Conservation (phyloP, 2,329 filamentous ascomycete species). For the Colletotrichum sp. region DNA sequence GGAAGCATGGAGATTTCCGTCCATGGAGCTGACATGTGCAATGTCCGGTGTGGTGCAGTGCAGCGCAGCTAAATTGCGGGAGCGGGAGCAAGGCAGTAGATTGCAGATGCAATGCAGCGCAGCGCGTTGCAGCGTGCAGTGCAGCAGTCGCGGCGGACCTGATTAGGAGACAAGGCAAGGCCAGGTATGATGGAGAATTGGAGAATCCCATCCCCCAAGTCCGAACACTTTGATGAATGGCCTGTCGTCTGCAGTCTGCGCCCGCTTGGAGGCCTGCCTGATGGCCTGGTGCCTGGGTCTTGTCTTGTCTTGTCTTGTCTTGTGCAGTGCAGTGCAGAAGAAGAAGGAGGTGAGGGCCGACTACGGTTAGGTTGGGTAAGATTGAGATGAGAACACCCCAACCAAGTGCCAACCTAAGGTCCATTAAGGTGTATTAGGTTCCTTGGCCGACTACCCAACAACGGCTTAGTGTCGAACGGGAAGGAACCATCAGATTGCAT, state of each 20-base stretch:
- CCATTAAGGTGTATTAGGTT: neutral
- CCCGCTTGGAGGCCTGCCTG: neutral
- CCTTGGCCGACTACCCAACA: neutral
- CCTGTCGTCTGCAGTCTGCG: neutral
- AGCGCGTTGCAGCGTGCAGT: neutral
- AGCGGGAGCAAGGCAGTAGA: neutral
- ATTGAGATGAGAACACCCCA: neutral
- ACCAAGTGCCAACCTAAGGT: neutral
- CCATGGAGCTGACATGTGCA: neutral
- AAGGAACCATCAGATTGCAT: neutral
- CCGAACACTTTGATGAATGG: neutral
- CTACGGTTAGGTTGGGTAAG: neutral
- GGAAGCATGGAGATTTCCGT: neutral
- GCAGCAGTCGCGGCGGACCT: neutral
- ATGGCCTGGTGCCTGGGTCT: neutral
- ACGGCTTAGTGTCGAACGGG: neutral
- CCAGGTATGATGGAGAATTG: neutral
- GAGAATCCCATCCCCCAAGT: slow-evolving; percentile 4
- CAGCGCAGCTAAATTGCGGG: neutral
- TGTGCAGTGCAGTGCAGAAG: neutral
- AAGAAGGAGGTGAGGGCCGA: neutral
- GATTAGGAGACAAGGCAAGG: neutral
- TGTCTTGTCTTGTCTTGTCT: neutral
- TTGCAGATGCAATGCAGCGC: neutral
- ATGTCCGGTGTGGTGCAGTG: neutral